Base-by-base conservation (phyloP, 768 basidiomycete species). In the Gloeostereum incarnatum region DNA sequence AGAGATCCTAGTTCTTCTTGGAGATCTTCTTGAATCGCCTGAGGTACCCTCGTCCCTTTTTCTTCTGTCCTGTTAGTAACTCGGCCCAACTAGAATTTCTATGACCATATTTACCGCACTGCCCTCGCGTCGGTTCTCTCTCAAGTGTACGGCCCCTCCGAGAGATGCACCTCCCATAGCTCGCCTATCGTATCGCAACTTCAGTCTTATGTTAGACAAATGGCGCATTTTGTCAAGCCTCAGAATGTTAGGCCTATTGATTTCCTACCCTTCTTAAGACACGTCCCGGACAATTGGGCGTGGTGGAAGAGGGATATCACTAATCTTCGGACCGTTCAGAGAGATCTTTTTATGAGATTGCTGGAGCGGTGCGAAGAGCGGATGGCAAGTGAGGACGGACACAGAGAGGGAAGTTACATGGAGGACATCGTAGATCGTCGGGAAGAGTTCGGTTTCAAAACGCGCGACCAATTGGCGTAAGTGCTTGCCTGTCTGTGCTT, bases 341-440 rank as follows among this genome's bases (percentile, higher is more conserved):
- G 40, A 21, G 31, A 41, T n/a, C 27, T 50, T 5, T 55, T 55
- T 31, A 44, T 47, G 23, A 44, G 44, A 9, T 42, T 54, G 4
- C 36, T 56, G 17, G 43, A 45, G 5, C 46, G 47, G 31, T 47
- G 43, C 20, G 47, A 53, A 38, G 32, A 42, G 7, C 48, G 56
- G 3, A 36, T 53, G 6, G 29, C 36, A 16, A 47, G 41, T n/a
- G 58, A 55, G 8, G 43, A 40, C 22, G 37, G 26, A 27, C 38
- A 54, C 41, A n/a, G n/a, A n/a, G n/a, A n/a, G n/a, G 41, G 51
- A 37, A 35, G 51, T 46, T 47, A 46, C 42, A 46, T 59, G 45
- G 59, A 59, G 38, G 42, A 43, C 5, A 20, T 47, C n/a, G 19
- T 45, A 19, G 17, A 35, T 31, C 18, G 31, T 5, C 44, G 44